Base-by-base conservation (phyloP, 768 basidiomycete species). In the Auricularia sp. region DNA sequence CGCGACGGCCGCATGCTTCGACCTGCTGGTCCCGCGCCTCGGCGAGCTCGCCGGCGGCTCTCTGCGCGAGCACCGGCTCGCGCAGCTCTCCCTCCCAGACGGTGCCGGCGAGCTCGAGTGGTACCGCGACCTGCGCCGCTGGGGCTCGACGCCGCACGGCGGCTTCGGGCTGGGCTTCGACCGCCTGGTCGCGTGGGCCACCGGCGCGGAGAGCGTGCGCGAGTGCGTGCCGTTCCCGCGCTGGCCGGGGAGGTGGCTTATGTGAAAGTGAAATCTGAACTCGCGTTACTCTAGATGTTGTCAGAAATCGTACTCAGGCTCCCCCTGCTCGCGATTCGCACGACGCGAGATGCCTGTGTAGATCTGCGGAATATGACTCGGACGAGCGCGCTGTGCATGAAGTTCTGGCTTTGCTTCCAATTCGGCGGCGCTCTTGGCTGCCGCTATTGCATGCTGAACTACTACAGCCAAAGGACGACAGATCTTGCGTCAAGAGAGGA, bases 121-220 rank as follows among this genome's bases (percentile, higher is more conserved):
- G 90, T 99, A 99, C 74, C 66, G 86, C 61, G 93, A 97, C 69
- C 72, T 97, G 68, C 79, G 96, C 65, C 80, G 80, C 70, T 95
- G 83, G 69, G 97, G 97, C 10, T 87, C 88, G 18, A 88, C 91
- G 21, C 90, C 93, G 2, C 96, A 98, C 74, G 94, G 91, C 16
- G 97, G 97, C 16, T 98, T 93, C 75, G 97, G 97, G 3, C 80
- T 98, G 79, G 97, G 97, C 1, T 97, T 96, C 70, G 97, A 99
- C 74, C 79, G 97, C 66, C 78, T 97, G 21, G 80, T 98, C 18
- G 84, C 86, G 54, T 96, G 91, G 90, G 75, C 97, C 11, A 85
- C 87, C 21, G 94, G 93, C 0, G 80, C 91, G 56, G 87, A 88
- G 65, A 98, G 96, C 74, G 83, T 98, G n/a, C 80, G 91, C 66